These are phyloP conservation scores for Huntiella moniliformis DNA, from an alignment of 2,329 filamentous ascomycete species.

Conservation along the genomic window DNA sequence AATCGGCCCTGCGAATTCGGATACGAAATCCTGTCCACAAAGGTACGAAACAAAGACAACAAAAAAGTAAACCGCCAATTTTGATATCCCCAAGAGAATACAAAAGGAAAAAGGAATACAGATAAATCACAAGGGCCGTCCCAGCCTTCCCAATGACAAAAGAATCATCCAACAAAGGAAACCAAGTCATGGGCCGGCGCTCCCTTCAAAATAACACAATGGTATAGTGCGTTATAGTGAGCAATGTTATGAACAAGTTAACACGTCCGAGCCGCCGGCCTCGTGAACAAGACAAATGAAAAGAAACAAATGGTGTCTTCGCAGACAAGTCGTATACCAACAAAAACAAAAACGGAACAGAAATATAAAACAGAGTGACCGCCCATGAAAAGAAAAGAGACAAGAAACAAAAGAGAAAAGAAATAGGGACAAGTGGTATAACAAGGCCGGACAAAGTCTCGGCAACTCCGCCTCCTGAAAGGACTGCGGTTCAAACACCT, in stretches of 20 bases:
- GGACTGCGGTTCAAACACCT: too few relatives aligned
- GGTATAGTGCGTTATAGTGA: too few relatives aligned
- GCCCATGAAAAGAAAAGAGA: neutral
- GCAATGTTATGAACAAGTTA: too few relatives aligned
- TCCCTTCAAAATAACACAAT: neutral
- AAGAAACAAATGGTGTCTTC: conserved; percentile 6
- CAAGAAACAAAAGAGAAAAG: neutral
- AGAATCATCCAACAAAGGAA: neutral
- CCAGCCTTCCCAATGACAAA: neutral
- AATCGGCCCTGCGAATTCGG: too few relatives aligned
- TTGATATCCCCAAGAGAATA: neutral
- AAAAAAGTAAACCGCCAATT: conserved; percentile 3
- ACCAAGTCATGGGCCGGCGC: too few relatives aligned
- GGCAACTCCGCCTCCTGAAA: too few relatives aligned
- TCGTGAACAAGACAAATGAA: neutral
- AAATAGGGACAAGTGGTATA: neutral
- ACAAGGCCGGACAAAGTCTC: neutral
- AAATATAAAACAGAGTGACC: conserved; percentile 3
- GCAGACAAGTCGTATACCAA: conserved; percentile 11
- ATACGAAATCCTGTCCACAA: too few relatives aligned
- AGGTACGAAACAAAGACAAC: neutral
- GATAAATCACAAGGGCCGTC: neutral
- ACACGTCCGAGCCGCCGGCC: neutral
- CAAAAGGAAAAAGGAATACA: conserved; percentile 2
- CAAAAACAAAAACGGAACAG: conserved; percentile 4